phyloP scores from a whole-genome alignment of 495 filamentous ascomycete species.

The Penicillium daleae region DNA sequence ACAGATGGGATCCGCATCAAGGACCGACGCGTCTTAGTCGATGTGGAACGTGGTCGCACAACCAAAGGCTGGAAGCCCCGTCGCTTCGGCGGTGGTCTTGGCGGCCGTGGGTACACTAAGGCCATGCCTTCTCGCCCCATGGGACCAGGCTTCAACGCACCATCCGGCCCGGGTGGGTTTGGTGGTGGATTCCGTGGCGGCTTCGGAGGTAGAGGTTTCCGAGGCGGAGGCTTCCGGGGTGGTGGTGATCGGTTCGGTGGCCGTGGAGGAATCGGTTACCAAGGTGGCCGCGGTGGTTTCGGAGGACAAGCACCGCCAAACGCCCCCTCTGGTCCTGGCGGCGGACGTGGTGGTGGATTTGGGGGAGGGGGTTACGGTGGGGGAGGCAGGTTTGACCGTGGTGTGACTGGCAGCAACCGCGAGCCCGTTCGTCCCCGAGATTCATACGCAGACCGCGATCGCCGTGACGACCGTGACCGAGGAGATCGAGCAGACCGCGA shows the following conservation, averaged over 20 bases:
- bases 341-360: slow-evolving; percentile 53
- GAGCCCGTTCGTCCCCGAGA: slow-evolving; percentile 58
- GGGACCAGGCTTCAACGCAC: slow-evolving; percentile 60
- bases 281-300: slow-evolving; percentile 62
- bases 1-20: slow-evolving; percentile 92
- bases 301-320: slow-evolving; percentile 71
- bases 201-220: slow-evolving; percentile 54
- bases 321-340: slow-evolving; percentile 79
- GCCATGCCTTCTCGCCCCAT: slow-evolving; percentile 72
- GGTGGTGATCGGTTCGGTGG: slow-evolving; percentile 66
- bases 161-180: slow-evolving; percentile 68
- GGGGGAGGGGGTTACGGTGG: slow-evolving; percentile 30
- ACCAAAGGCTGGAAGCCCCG: slow-evolving; percentile 93
- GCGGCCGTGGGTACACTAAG: slow-evolving; percentile 92
- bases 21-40: slow-evolving; percentile 87
- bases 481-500: slow-evolving; percentile 33
- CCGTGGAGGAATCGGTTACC: slow-evolving; percentile 63
- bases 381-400: slow-evolving; percentile 54
- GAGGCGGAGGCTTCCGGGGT: slow-evolving; percentile 63
- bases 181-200: slow-evolving; percentile 70
- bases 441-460: slow-evolving; percentile 54
- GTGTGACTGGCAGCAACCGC: slow-evolving; percentile 56
- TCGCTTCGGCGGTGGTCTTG: slow-evolving; percentile 89
- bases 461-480: slow-evolving; percentile 59
- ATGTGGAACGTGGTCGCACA: slow-evolving; percentile 94